A percentile compares a stretch with the other conserved stretches of the same genome.
Evolutionary conservation across 495 filamentous ascomycete genomes (phyloP).

Genomic region (Cryomyces antarcticus): DNA sequence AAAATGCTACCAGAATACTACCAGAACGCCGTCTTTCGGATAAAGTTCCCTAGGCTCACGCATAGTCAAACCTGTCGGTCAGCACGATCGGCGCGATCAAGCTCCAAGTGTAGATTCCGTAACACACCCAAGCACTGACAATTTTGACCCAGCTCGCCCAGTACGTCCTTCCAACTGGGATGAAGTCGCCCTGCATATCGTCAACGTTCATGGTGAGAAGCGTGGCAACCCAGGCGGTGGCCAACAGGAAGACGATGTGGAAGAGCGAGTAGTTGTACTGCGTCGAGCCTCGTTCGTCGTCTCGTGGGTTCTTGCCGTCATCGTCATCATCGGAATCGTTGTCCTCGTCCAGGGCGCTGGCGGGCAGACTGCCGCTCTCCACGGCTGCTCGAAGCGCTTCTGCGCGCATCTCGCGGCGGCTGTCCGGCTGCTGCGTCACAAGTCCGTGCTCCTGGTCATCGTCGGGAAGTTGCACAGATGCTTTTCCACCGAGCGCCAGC

Average conservation of each 20-base stretch:
- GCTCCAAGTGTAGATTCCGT: constrained; percentile 85
- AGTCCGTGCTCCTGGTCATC: constrained; percentile 70
- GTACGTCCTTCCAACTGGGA: constrained; percentile 81
- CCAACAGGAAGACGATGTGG: constrained; percentile 94
- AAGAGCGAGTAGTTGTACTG: constrained; percentile 95
- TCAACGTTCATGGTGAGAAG: constrained; percentile 67
- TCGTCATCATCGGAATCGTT: constrained; percentile 43
- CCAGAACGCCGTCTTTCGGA: too few relatives aligned
- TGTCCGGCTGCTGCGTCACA: constrained; percentile 67
- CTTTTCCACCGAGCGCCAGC: constrained; percentile 51
- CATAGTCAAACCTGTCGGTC: constrained; percentile 63
- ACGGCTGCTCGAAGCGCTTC: constrained; percentile 83
- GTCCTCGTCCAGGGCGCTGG: constrained; percentile 69
- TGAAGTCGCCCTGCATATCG: constrained; percentile 43
- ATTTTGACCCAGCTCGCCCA: constrained; percentile 99
- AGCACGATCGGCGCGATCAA: constrained; percentile 67
- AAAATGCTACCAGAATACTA: too few relatives aligned
- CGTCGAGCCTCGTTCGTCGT: constrained; percentile 74
- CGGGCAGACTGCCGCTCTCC: constrained; percentile 74
- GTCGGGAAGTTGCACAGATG: constrained; percentile 33
- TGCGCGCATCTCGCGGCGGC: constrained; percentile 73
- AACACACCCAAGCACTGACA: constrained; percentile 91
- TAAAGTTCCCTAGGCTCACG: too few relatives aligned
- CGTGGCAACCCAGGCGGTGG: constrained; percentile 89
- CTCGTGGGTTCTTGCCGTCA: constrained; percentile 32